phyloP scores from a whole-genome alignment of 176 grass and related monocot genomes.

The Dactylis glomerata region DNA sequence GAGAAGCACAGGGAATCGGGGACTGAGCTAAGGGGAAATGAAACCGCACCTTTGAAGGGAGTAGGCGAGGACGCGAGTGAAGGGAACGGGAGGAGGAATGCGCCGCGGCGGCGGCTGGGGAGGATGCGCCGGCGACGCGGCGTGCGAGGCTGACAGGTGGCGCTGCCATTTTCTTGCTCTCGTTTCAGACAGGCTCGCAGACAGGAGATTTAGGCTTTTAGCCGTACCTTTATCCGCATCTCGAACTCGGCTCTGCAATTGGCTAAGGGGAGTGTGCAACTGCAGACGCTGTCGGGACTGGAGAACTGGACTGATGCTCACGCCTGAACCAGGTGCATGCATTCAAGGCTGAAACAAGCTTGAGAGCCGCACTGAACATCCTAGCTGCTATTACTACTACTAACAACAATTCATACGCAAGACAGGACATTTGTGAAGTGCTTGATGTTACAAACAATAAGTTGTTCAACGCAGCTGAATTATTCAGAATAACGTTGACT shows the following conservation, averaged over 20 bases:
- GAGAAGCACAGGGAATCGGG: neutral
- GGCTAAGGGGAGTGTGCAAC: neutral
- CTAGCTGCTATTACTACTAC: neutral
- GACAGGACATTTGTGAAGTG: neutral
- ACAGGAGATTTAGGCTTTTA: neutral
- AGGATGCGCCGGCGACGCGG: constrained; percentile 5
- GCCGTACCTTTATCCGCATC: constrained; percentile 35
- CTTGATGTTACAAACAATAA: neutral
- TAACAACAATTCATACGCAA: neutral
- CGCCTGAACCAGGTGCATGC: neutral
- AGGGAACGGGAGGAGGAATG: neutral
- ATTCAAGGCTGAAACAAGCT: no score
- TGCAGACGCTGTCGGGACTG: neutral
- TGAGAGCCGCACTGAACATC: neutral
- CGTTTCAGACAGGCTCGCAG: neutral
- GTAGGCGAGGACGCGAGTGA: neutral
- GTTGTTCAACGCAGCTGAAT: neutral
- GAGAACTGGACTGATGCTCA: neutral
- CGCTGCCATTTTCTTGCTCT: constrained; percentile 33
- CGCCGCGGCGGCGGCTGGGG: neutral
- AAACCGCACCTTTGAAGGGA: constrained; percentile 22
- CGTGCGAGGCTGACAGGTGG: constrained; percentile 29
- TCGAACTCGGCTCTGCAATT: constrained; percentile 29
- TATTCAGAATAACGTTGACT: neutral
- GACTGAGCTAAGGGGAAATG: neutral